Evolutionary conservation across 345 rosid species (phyloP).

Genomic region (Gossypium arboreum): DNA sequence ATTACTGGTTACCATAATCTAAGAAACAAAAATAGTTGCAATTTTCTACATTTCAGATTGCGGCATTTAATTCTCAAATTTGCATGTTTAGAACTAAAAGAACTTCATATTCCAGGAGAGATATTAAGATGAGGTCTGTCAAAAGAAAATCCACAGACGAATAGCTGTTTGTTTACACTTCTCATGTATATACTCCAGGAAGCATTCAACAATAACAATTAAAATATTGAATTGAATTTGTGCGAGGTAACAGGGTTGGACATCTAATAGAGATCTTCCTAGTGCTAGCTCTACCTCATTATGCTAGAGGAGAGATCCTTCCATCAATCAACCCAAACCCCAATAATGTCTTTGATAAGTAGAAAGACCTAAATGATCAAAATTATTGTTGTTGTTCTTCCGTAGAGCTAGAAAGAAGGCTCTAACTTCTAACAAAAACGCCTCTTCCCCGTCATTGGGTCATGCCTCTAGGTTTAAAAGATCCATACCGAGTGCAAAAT

Average conservation of each 20-base stretch:
- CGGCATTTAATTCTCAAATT: no score
- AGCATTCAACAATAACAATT: background rate
- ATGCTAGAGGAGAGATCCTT: background rate
- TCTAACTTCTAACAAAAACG: constrained; percentile 30
- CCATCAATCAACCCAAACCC: constrained; percentile 3
- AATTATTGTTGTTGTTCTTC: background rate
- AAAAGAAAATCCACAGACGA: background rate
- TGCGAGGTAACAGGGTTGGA: background rate
- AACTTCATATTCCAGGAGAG: background rate
- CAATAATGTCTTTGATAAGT: background rate
- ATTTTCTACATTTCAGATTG: no score
- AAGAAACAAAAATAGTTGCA: no score
- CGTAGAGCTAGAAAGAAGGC: constrained; percentile 20
- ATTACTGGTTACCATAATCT: no score
- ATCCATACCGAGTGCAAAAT: constrained; percentile 15
- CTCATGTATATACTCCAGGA: background rate
- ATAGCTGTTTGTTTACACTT: background rate
- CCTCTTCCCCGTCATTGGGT: constrained; percentile 15
- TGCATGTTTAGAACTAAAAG: no score
- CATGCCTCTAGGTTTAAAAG: constrained; percentile 2
- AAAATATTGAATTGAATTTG: constrained; percentile 10
- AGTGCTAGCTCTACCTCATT: background rate
- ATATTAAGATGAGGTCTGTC: background rate
- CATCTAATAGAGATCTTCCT: constrained; percentile 4
- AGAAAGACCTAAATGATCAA: background rate